A percentile compares a stretch with the other conserved stretches of the same genome.
Evolutionary conservation across 805 yeast species (phyloP).

Genomic region (Cyberlindnera lachancei): DNA sequence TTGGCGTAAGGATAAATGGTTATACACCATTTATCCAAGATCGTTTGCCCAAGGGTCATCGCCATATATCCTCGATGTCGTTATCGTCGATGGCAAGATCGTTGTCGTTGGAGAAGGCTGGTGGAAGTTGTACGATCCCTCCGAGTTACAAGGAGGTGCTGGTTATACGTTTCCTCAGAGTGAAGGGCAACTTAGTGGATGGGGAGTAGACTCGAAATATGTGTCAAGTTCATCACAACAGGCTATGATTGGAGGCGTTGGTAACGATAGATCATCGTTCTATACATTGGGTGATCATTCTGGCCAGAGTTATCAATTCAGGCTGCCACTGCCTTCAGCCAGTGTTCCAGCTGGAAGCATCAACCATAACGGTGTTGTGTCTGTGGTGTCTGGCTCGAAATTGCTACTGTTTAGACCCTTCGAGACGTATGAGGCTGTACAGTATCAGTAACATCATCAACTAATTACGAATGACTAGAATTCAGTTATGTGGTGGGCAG

Average conservation of each 20-base stretch:
- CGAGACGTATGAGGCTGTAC: slow-evolving; percentile 21
- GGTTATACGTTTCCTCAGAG: slow-evolving; percentile 24
- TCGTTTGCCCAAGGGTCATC: slow-evolving; percentile 13
- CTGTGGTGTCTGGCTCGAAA: slow-evolving; percentile 18
- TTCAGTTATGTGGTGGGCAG: too few species aligned
- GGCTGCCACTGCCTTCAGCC: slow-evolving; percentile 15
- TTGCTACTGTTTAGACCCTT: slow-evolving; percentile 19
- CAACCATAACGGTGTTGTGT: slow-evolving; percentile 17
- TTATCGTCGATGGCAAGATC: slow-evolving; percentile 18
- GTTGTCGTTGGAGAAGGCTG: slow-evolving; percentile 28
- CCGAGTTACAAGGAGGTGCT: slow-evolving; percentile 25
- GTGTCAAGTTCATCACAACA: slow-evolving; percentile 9
- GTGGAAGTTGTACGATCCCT: slow-evolving; percentile 25
- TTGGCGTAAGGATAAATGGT: slow-evolving; percentile 25
- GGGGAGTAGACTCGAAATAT: slow-evolving; percentile 14
- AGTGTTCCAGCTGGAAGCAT: slow-evolving; percentile 18
- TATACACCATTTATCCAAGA: slow-evolving; percentile 26
- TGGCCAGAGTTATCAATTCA: slow-evolving; percentile 16
- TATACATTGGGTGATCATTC: slow-evolving; percentile 16
- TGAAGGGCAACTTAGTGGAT: slow-evolving; percentile 16
- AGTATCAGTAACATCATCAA: slow-evolving; percentile 6
- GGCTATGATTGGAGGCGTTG: slow-evolving; percentile 17
- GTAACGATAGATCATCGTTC: slow-evolving; percentile 17
- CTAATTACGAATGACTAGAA: too few species aligned
- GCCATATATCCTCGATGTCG: slow-evolving; percentile 16